Base-by-base conservation (phyloP, 2,329 filamentous ascomycete genomes). In the Plectosphaerella cucumerina region DNA sequence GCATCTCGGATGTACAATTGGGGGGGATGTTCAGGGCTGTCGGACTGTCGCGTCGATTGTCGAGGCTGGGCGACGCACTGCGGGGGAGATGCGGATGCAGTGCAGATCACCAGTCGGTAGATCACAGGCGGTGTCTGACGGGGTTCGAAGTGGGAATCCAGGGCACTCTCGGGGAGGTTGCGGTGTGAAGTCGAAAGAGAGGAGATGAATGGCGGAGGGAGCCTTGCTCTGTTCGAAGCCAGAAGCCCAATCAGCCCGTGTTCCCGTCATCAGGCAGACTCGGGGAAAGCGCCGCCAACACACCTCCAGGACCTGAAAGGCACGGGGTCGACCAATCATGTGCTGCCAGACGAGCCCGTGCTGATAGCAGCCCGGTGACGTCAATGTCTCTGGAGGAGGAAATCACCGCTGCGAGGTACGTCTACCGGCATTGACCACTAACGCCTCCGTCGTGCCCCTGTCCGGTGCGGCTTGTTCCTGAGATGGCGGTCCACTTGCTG, bases 331-430 rank as follows among this genome's bases (percentile, higher is more conserved):
- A 14, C 35, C 35, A 37, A 37, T 37, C 8, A 37, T 8, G n/a
- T 37, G 10, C 6, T 6, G 3, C 15, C 6, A 17, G 14, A 12
- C 10, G 26, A 47, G 26, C 44, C 33, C 44, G 44, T 20, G 31
- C 44, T 56, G 49, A 17, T 37, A 39, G 5, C 15, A 5, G 6
- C 20, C 21, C 14, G 6, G 34, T 48, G 47, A 48, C 47, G 47
- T 48, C 47, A 48, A 42, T 23, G 47, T 48, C 6, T 3, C 31
- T 21, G 6, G 26, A 12, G 5, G 31, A 4, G 12, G 17, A 14
- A 35, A 22, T 35, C 17, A 14, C 12, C 8, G 6, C 4, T 20
- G 6, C n/a, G 31, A 35, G 44, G 44, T 47, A 47, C 44, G 18
- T 47, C 3, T 15, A 17, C 3, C 15, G 4, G 18, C 6, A 21